Conservation (phyloP, 345 rosid species). For the Atalantia buxifolia region DNA sequence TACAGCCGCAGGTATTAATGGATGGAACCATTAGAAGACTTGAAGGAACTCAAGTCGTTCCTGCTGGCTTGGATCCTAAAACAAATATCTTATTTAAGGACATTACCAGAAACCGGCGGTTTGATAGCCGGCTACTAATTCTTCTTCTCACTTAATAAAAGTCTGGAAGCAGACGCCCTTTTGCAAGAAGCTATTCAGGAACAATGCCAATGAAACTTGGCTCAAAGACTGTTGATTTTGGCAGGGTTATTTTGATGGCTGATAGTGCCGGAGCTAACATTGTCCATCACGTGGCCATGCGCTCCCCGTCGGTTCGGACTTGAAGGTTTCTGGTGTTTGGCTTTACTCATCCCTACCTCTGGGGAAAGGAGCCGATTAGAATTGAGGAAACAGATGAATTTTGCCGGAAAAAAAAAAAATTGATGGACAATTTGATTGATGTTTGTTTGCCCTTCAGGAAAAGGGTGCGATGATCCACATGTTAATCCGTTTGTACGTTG, state of each 20-base stretch:
- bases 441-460: constrained; percentile 54
- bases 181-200: too few species aligned
- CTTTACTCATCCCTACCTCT: constrained; percentile 64
- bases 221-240: constrained; percentile 43
- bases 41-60: constrained; percentile 42
- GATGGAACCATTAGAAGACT: constrained; percentile 62
- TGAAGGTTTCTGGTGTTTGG: constrained; percentile 47
- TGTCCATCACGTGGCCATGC: constrained; percentile 54
- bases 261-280: constrained; percentile 79
- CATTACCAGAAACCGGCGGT: constrained; percentile 32
- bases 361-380: constrained; percentile 60
- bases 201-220: constrained; percentile 35
- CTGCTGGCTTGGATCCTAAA: constrained; percentile 53
- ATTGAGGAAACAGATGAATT: constrained; percentile 35
- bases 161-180: too few species aligned
- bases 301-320: constrained; percentile 1
- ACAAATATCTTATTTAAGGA: constrained; percentile 56
- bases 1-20: background rate
- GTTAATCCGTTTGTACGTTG: constrained; percentile 65
- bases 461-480: constrained; percentile 59
- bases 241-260: constrained; percentile 40
- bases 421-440: constrained; percentile 79
- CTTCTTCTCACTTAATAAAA: too few species aligned
- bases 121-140: too few species aligned
- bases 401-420: constrained; percentile 31